Evolutionary conservation across 1,284 basidiomycete species (phyloP).

Genomic region (Violaceomyces palustris): DNA sequence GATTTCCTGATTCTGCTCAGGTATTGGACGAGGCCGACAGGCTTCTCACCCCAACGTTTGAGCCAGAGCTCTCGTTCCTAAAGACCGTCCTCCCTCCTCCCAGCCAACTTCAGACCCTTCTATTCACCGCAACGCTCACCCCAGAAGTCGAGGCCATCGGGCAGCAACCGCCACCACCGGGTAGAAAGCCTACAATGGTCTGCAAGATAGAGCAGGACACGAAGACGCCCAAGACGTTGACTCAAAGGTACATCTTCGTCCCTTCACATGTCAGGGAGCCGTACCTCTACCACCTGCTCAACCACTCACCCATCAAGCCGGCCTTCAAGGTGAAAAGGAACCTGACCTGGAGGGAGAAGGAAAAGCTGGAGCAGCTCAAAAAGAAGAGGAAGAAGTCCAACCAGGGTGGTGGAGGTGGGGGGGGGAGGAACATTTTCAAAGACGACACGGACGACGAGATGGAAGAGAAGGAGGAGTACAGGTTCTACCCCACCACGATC

Average conservation of each 20-base stretch:
- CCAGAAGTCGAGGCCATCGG: slow-evolving; percentile 77
- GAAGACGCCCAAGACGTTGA: slow-evolving; percentile 75
- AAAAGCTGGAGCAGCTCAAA: slow-evolving; percentile 1
- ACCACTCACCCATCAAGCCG: slow-evolving; percentile 64
- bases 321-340: slow-evolving; percentile 47
- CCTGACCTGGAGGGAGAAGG: slow-evolving; percentile 26
- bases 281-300: slow-evolving; percentile 85
- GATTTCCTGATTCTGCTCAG: too few species aligned
- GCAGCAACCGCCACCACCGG: slow-evolving; percentile 67
- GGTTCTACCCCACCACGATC: slow-evolving; percentile 70
- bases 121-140: slow-evolving; percentile 94
- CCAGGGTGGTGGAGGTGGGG: neutral
- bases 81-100: slow-evolving; percentile 75
- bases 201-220: slow-evolving; percentile 72
- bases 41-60: slow-evolving; percentile 82
- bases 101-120: slow-evolving; percentile 72
- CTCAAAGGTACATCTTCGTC: slow-evolving; percentile 85
- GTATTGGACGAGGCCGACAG: slow-evolving; percentile 97
- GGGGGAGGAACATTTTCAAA: slow-evolving; percentile 4
- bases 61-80: slow-evolving; percentile 70
- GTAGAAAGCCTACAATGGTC: slow-evolving; percentile 81
- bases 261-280: slow-evolving; percentile 91
- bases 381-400: neutral
- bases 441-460: slow-evolving; percentile 10
- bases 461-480: slow-evolving; percentile 12